Conservation (phyloP, 805 yeast genomes). For the Kluyveromyces nonfermentans region DNA sequence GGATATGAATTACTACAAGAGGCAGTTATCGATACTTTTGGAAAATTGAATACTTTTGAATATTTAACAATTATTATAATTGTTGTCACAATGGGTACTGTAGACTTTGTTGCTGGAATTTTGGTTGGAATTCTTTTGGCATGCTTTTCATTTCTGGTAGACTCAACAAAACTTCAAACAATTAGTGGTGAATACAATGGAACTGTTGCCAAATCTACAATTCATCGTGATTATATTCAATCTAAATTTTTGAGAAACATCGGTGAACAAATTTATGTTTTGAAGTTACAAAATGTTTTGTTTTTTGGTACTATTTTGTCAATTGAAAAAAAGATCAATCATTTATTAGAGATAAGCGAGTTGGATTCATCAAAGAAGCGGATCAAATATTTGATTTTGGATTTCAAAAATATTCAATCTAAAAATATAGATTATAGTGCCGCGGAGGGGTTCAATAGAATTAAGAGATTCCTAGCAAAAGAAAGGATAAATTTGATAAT, state of each 20-base stretch:
- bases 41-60: constrained; percentile 65
- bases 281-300: constrained; percentile 78
- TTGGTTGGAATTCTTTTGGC: constrained; percentile 85
- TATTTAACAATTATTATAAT: constrained; percentile 76
- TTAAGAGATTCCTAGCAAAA: constrained; percentile 65
- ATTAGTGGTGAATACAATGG: constrained; percentile 80
- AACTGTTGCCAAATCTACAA: constrained; percentile 82
- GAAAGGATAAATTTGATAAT: constrained; percentile 64
- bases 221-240: constrained; percentile 82
- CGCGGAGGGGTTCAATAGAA: constrained; percentile 87
- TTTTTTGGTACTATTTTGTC: constrained; percentile 95
- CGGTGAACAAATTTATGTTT: constrained; percentile 82
- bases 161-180: constrained; percentile 77
- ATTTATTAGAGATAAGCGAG: constrained; percentile 46
- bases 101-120: constrained; percentile 92
- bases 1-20: constrained; percentile 89
- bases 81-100: constrained; percentile 89
- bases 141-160: constrained; percentile 89
- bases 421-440: constrained; percentile 81
- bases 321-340: constrained; percentile 67
- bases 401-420: constrained; percentile 70
- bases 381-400: constrained; percentile 72
- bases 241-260: constrained; percentile 75
- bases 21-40: constrained; percentile 76
- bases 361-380: constrained; percentile 38